Base-by-base conservation (phyloP, 345 rosid species). In the Melastoma malabathricum region DNA sequence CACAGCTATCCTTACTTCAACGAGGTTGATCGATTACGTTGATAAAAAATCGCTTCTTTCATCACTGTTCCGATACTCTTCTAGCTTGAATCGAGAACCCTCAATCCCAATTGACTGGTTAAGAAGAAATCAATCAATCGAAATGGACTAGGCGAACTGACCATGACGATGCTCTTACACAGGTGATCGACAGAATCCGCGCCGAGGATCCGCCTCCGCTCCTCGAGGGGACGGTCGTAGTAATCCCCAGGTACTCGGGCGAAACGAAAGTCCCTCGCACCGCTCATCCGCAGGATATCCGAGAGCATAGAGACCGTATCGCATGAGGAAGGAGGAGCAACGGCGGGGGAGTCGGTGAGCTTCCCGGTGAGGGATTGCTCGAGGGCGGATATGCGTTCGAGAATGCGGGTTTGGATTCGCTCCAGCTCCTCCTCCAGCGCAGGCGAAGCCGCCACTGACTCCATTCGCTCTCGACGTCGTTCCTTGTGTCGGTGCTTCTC, bases 141-240 rank as follows among this genome's bases (percentile, higher is more conserved):
- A 22, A 22, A 22, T 22, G 25, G 14, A 23, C 27, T 20, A 3
- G 15, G 22, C 18, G 41, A 43, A 60, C 60, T 43, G 64, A 86
- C 98, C 89, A 86, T 65, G 62, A 86, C 95, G 68, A 90, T 80
- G 85, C 93, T 86, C 61, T 86, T 92, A 78, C 95, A 87, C 43
- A 87, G 94, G 65, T 92, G 93, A 61, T 80, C 60, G 48, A 92
- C 52, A 1, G 95, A 82, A 68, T 86, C 72, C 43, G 93, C 98
- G 29, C 62, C 69, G 39, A 87, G 87, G 56, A 59, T 68, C 67
- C 74, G 75, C 48, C 89, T 81, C 20, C 95, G 87, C 14, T 78
- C 67, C 60, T 92, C 86, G 15, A 84, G 65, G 44, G 93, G 48
- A 77, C 88, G 69, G 18, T 84, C 82, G 66, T 87, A 92, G 71